Evolutionary conservation across 2,329 filamentous ascomycete genomes (phyloP).

Genomic region (Sporothrix brasiliensis): DNA sequence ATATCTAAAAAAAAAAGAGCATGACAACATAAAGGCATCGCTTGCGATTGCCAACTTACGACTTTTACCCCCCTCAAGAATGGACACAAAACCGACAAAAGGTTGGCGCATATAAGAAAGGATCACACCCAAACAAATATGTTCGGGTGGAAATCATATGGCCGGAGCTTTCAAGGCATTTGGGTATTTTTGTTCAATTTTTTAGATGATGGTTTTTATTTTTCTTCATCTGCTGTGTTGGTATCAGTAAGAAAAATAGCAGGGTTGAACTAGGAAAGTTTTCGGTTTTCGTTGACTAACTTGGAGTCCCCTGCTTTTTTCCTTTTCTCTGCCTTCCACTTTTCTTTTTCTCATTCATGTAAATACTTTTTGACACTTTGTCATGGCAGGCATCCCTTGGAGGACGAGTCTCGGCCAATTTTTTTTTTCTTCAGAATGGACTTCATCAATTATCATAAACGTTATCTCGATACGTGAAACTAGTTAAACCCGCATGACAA

Average conservation of each 20-base stretch:
- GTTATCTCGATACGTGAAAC: background rate
- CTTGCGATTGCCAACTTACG: slow-evolving; percentile 7
- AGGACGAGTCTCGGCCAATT: background rate
- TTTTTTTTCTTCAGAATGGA: background rate
- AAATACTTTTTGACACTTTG: slow-evolving; percentile 7
- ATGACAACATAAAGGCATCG: slow-evolving; percentile 8
- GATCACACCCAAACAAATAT: background rate
- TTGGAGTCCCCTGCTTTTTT: slow-evolving; percentile 11
- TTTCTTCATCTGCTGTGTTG: slow-evolving; percentile 7
- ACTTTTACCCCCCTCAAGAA: background rate
- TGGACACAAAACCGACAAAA: background rate
- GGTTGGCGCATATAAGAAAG: slow-evolving; percentile 14
- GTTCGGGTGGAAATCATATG: background rate
- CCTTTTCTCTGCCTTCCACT: background rate
- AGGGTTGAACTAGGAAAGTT: background rate
- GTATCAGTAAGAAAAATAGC: background rate
- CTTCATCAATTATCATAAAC: background rate
- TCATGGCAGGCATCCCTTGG: background rate
- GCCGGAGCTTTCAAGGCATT: background rate
- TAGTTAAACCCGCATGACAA: background rate
- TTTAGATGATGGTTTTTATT: slow-evolving; percentile 16
- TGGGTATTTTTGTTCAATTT: background rate
- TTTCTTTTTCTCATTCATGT: slow-evolving; percentile 5
- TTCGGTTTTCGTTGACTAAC: no score
- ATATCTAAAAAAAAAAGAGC: background rate